These are phyloP conservation scores for bread wheat (Triticum aestivum) DNA, from an alignment of 176 grass and related monocot genomes.

Conservation along the genomic window IWGSC_CS_RefSeq_v2.1 NC_057807.1:598674108-598674607, in stretches of 20 bases:
- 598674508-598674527: background rate
- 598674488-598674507: constrained; percentile 12
- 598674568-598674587: background rate
- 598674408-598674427: constrained; percentile 91
- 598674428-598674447: constrained; percentile 90
- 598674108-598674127: constrained; percentile 26
- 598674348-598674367: background rate
- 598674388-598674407: constrained; percentile 50
- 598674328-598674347: background rate
- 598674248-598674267: constrained; percentile 94
- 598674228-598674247: constrained; percentile 88
- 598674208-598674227: constrained; percentile 83
- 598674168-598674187: background rate
- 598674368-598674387: background rate
- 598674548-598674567: constrained; percentile 10
- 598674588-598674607: background rate
- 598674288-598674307: constrained; percentile 34
- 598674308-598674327: background rate
- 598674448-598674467: constrained; percentile 78
- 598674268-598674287: constrained; percentile 97
- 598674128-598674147: background rate
- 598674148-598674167: constrained; percentile 21
- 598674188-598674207: constrained; percentile 68
- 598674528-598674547: background rate
- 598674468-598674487: background rate